A percentile compares a stretch with the other conserved stretches of the same genome.
Conservation (phyloP, 176 grass and related monocot genomes). For the Musa itinerans region DNA sequence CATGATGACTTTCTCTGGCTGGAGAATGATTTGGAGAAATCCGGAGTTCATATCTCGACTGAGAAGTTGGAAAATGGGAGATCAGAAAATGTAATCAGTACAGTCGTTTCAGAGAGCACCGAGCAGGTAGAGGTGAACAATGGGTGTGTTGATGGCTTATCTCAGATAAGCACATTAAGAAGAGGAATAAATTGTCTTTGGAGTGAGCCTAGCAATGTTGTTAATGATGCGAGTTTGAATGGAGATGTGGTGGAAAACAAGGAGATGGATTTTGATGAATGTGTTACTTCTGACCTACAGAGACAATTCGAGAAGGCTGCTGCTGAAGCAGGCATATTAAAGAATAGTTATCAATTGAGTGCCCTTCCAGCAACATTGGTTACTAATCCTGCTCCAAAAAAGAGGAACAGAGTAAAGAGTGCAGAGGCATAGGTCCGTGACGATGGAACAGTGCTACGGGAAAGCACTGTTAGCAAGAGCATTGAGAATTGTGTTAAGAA, state of each 20-base stretch:
- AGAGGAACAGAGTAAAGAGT: slow-evolving; percentile 58
- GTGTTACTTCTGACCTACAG: slow-evolving; percentile 62
- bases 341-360: slow-evolving; percentile 21
- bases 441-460: slow-evolving; percentile 21
- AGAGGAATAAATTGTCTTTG: not conserved
- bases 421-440: slow-evolving; percentile 19
- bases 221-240: slow-evolving; percentile 24
- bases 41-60: slow-evolving; percentile 30
- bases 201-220: slow-evolving; percentile 1
- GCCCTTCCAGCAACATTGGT: slow-evolving; percentile 14
- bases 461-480: slow-evolving; percentile 12
- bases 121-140: not conserved
- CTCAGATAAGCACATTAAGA: slow-evolving; percentile 1
- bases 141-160: not conserved
- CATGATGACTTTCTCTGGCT: slow-evolving; percentile 59
- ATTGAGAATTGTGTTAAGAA: slow-evolving; percentile 50
- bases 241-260: slow-evolving; percentile 30
- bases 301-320: slow-evolving; percentile 78
- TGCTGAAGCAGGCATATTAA: slow-evolving; percentile 53
- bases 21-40: slow-evolving; percentile 54
- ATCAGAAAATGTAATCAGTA: not conserved
- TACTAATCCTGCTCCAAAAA: slow-evolving; percentile 36
- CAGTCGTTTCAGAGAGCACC: not conserved
- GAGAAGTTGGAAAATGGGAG: slow-evolving; percentile 11
- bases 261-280: slow-evolving; percentile 54